Evolutionary conservation across 495 filamentous ascomycete species (phyloP), one percentile per base, ranked within the genome.

Genomic region (Xylaria flabelliformis): DNA sequence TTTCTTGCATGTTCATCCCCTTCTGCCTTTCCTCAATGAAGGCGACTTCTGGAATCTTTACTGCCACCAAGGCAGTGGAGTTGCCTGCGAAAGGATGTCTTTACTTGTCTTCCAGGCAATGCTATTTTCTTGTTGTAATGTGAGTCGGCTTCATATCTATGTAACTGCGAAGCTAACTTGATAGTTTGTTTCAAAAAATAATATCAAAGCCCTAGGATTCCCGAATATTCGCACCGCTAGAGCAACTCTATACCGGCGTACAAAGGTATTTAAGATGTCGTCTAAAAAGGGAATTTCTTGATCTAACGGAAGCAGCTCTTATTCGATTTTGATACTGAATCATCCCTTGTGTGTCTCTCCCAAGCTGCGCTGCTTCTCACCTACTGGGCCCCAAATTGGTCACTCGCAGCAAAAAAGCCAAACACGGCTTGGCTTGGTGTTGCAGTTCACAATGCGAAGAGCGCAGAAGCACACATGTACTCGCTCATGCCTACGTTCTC

Each of bases 81-180:
- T 46, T 5, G 32, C 74, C 7, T 46, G 64, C 4, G 74, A 80
- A 13, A 81, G 77, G 42, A 75, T 86, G 26, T 84, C 85, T 0
- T 74, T 87, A 4, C 85, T 87, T 67, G 77, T 88, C 17, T 84
- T 87, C 42, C 84, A 85, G 72, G 81, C 84, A 29, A 73, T 87
- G 24, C 69, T 87, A 36, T 87, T 87, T 63, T 83, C 82, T 8
- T 82, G 80, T 29, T 85, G 82, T 61, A 80, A 81, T 48, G 85
- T 87, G 75, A 65, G 83, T 76, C 29, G n/a, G 39, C 48, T 4
- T 34, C 17, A 5, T 41, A 21, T n/a, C 10, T 34, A 19, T 15
- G 39, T 10, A 36, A 44, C 39, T n/a, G 0, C 15, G 67, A 53
- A 72, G 42, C 39, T 62, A 42, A 15, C 36, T 34, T 26, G 53